Percentiles rank a stretch among this genome's conserved stretches.
phyloP scores from a whole-genome alignment of 2,329 filamentous ascomycete genomes.

The Fusarium sarcochroum region DNA sequence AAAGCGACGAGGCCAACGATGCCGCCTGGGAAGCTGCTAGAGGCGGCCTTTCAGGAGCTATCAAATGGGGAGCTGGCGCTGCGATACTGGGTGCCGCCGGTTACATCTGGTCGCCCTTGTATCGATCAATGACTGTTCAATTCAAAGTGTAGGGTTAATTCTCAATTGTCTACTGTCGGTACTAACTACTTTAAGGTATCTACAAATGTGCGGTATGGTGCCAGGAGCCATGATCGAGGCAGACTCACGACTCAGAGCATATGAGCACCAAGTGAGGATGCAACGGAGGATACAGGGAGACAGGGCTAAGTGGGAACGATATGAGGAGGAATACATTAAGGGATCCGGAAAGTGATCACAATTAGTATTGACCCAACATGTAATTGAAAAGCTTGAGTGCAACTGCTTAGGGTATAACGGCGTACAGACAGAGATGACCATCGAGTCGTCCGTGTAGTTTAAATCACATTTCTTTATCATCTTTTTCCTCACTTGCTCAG shows the following conservation, averaged over 20 bases:
- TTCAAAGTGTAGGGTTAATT: conserved; percentile 77
- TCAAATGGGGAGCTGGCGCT: conserved; percentile 79
- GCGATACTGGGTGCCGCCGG: conserved; percentile 74
- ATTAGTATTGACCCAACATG: not conserved
- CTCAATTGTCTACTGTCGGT: not conserved
- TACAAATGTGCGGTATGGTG: conserved; percentile 91
- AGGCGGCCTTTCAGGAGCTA: conserved; percentile 76
- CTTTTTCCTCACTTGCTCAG: conserved; percentile 35
- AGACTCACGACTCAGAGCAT: conserved; percentile 75
- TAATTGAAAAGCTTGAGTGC: conserved; percentile 13
- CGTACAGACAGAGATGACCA: conserved; percentile 30
- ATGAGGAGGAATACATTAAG: conserved; percentile 71
- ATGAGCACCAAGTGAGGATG: conserved; percentile 75
- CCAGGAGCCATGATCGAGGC: conserved; percentile 83
- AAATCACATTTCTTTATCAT: conserved; percentile 40
- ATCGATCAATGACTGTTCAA: conserved; percentile 79
- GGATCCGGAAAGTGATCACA: conserved; percentile 55
- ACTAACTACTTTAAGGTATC: conserved; percentile 67
- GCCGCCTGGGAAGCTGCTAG: conserved; percentile 80
- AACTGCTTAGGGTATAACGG: conserved; percentile 28
- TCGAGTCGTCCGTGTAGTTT: conserved; percentile 38
- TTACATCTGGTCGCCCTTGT: conserved; percentile 77
- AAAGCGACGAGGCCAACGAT: conserved; percentile 75
- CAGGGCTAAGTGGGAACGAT: conserved; percentile 76
- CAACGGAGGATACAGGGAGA: conserved; percentile 75